These are phyloP conservation scores for Penicillium paneum DNA, from an alignment of 2,329 filamentous ascomycete species.

Conservation along the genomic window DNA sequence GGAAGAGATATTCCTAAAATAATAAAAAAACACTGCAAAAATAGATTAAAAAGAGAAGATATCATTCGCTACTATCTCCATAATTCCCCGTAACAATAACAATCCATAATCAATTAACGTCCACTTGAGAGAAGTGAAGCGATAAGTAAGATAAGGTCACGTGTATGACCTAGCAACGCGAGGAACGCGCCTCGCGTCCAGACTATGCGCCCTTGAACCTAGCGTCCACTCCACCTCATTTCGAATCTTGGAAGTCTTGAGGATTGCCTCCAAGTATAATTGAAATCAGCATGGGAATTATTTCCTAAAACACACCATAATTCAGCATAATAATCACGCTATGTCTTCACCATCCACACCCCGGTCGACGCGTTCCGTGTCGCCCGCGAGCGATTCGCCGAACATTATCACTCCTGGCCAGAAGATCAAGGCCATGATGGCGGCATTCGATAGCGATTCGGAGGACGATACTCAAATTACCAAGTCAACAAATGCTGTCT, in stretches of 20 bases:
- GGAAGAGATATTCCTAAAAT: not conserved
- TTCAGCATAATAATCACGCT: not conserved
- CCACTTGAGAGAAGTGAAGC: not conserved
- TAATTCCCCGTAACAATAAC: not conserved
- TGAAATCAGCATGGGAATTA: slow-evolving; percentile 8
- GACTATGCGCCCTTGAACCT: slow-evolving; percentile 19
- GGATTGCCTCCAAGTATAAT: not conserved
- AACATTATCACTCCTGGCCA: slow-evolving; percentile 43
- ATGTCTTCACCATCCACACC: slow-evolving; percentile 37
- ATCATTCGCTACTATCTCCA: not conserved
- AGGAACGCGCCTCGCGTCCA: slow-evolving; percentile 26
- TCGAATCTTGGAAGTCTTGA: slow-evolving; percentile 7
- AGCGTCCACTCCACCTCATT: slow-evolving; percentile 1
- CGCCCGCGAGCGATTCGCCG: slow-evolving; percentile 28
- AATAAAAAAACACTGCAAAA: not conserved
- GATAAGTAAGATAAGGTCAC: slow-evolving; percentile 22
- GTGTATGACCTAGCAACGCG: slow-evolving; percentile 22
- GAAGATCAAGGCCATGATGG: slow-evolving; percentile 51
- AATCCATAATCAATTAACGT: not conserved
- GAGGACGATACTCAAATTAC: slow-evolving; percentile 43
- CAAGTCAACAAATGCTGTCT: slow-evolving; percentile 10
- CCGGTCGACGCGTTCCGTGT: slow-evolving; percentile 33
- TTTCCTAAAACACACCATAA: not conserved
- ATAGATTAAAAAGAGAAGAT: not conserved
- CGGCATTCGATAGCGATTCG: slow-evolving; percentile 47